phyloP scores from a whole-genome alignment of 345 rosid genomes.

The Trapa incisa region DNA sequence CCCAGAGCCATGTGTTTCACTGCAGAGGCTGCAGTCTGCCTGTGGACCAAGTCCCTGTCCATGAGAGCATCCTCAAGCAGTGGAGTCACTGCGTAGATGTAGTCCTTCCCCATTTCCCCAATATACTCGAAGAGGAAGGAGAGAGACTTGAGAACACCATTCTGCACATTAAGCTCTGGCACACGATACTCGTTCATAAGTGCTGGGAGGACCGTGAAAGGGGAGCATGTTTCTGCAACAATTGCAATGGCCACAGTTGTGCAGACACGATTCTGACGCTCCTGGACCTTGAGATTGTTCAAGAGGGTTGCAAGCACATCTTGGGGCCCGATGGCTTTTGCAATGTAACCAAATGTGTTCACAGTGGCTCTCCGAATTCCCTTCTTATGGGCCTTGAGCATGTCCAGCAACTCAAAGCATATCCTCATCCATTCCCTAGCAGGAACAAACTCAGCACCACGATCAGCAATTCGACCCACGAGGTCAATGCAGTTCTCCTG shows the following conservation, averaged over 20 bases:
- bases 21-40: conserved; percentile 98
- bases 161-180: conserved; percentile 96
- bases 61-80: conserved; percentile 89
- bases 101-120: conserved; percentile 98
- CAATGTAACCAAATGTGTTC: conserved; percentile 95
- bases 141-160: conserved; percentile 89
- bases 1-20: conserved; percentile 98
- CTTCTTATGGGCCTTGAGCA: conserved; percentile 99
- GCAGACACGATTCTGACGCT: conserved; percentile 97
- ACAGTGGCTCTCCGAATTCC: conserved; percentile 96
- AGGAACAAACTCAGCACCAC: conserved; percentile 99
- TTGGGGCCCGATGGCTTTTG: conserved; percentile 98
- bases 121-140: conserved; percentile 95
- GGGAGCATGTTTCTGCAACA: conserved; percentile 96
- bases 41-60: conserved; percentile 94
- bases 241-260: conserved; percentile 98
- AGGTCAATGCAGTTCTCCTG: conserved; percentile 98
- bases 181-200: conserved; percentile 96
- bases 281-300: conserved; percentile 98
- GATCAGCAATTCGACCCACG: conserved; percentile 97
- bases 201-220: conserved; percentile 88
- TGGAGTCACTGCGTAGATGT: conserved; percentile 94
- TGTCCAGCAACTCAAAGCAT: conserved; percentile 95
- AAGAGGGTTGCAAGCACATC: conserved; percentile 90
- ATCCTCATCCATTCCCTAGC: conserved; percentile 99